These are phyloP conservation scores for Spathaspora boniae DNA, from an alignment of 805 yeast species.

Conservation along the genomic window DNA sequence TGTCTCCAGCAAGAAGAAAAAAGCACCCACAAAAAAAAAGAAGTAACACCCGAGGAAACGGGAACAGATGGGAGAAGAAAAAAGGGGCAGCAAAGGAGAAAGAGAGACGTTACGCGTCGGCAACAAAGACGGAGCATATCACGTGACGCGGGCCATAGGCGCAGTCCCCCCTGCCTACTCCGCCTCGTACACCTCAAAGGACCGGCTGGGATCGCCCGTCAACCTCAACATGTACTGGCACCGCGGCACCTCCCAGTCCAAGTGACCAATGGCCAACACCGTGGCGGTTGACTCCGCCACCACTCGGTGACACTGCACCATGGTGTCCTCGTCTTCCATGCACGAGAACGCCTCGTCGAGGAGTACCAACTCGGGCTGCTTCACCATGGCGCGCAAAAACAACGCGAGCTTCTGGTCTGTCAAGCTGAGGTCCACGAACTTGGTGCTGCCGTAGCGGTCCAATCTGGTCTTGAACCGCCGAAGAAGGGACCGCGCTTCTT, in stretches of 20 bases:
- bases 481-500: conserved; percentile 18
- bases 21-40: no score
- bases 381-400: conserved; percentile 73
- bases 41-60: no score
- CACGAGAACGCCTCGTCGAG: conserved; percentile 93
- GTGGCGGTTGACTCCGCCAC: conserved; percentile 36
- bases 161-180: no score
- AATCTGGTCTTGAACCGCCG: conserved; percentile 26
- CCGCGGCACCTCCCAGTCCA: conserved; percentile 72
- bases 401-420: conserved; percentile 77
- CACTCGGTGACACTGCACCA: conserved; percentile 31
- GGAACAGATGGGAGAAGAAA: no score
- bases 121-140: no score
- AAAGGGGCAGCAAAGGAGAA: no score
- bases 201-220: conserved; percentile 31
- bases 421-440: conserved; percentile 54
- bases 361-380: conserved; percentile 72
- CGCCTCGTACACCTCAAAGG: no score
- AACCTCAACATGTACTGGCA: conserved; percentile 48
- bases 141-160: no score
- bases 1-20: no score
- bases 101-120: no score
- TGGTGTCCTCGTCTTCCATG: conserved; percentile 58
- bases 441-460: conserved; percentile 27
- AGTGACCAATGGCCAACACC: conserved; percentile 77